Evolutionary conservation across 441 rosid genomes (phyloP).

Genomic region (Melianthus villosus): DNA sequence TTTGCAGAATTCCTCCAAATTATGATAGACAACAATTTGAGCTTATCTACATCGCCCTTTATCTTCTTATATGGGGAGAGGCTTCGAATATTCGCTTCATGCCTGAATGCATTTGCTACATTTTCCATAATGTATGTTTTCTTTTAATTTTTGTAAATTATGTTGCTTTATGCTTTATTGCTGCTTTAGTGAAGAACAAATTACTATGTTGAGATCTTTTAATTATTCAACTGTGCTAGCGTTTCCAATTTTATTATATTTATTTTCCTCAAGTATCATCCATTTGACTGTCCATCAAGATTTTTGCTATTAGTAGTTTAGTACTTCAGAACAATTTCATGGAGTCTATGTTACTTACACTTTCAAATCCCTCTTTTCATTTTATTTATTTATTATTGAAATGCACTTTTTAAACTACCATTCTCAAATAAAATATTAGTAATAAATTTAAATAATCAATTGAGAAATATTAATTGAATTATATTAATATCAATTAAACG

Average conservation of each 20-base stretch:
- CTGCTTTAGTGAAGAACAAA: neutral
- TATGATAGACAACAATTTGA: slow-evolving; percentile 38
- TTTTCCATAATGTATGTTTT: slow-evolving; percentile 68
- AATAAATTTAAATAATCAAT: too few species aligned
- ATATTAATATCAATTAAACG: too few species aligned
- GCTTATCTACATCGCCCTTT: slow-evolving; percentile 71
- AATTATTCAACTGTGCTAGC: neutral
- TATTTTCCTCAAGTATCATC: too few species aligned
- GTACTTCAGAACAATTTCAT: too few species aligned
- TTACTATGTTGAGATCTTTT: neutral
- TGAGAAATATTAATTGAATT: too few species aligned
- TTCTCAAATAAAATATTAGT: too few species aligned
- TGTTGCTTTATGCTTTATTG: neutral
- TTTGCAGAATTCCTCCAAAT: slow-evolving; percentile 38
- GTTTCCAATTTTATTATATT: neutral
- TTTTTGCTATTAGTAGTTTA: too few species aligned
- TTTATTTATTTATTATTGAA: too few species aligned
- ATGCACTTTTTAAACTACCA: too few species aligned
- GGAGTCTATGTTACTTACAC: too few species aligned
- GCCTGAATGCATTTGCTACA: slow-evolving; percentile 98
- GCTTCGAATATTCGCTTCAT: slow-evolving; percentile 95
- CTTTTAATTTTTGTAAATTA: neutral
- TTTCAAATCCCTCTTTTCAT: too few species aligned
- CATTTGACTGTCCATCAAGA: too few species aligned
- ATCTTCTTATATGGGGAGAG: slow-evolving; percentile 99